These are phyloP conservation scores for Picea glauca DNA, from an alignment of 75 land plant genomes.

Conservation along the genomic window DNA sequence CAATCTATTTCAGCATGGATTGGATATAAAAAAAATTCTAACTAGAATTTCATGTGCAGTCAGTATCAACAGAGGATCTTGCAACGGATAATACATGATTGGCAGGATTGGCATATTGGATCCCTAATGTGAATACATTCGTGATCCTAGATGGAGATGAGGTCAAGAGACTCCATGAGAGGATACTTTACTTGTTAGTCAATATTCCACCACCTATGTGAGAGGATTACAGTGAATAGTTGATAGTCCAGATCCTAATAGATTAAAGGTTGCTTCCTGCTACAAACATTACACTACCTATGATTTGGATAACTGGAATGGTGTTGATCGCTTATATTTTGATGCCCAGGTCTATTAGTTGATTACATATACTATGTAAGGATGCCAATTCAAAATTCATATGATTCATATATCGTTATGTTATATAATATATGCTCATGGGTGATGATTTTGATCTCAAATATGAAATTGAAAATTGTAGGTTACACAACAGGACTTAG, in stretches of 20 bases:
- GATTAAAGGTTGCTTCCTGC: constrained; percentile 81
- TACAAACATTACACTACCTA: constrained; percentile 92
- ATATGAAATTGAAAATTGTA: constrained; percentile 12
- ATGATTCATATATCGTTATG: too few species aligned
- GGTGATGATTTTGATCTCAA: background rate
- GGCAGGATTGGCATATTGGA: constrained; percentile 92
- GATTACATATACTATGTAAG: too few species aligned
- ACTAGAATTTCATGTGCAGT: constrained; percentile 39
- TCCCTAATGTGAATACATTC: constrained; percentile 83
- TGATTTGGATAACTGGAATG: constrained; percentile 83
- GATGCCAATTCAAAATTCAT: too few species aligned
- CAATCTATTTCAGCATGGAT: too few species aligned
- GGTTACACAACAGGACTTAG: constrained; percentile 87
- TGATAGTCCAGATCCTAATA: constrained; percentile 23
- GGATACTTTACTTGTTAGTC: constrained; percentile 59
- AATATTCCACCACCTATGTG: constrained; percentile 61
- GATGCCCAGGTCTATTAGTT: constrained; percentile 54
- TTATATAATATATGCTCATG: too few species aligned
- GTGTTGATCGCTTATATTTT: constrained; percentile 69
- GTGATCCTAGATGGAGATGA: constrained; percentile 96
- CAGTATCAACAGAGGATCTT: constrained; percentile 84
- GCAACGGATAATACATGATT: constrained; percentile 90
- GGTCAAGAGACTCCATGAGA: constrained; percentile 97
- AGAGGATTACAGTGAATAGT: constrained; percentile 60
- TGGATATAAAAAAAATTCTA: too few species aligned